Evolutionary conservation across 1,139 yeast genomes (phyloP).

Genomic region (Kodamaea sp.): DNA sequence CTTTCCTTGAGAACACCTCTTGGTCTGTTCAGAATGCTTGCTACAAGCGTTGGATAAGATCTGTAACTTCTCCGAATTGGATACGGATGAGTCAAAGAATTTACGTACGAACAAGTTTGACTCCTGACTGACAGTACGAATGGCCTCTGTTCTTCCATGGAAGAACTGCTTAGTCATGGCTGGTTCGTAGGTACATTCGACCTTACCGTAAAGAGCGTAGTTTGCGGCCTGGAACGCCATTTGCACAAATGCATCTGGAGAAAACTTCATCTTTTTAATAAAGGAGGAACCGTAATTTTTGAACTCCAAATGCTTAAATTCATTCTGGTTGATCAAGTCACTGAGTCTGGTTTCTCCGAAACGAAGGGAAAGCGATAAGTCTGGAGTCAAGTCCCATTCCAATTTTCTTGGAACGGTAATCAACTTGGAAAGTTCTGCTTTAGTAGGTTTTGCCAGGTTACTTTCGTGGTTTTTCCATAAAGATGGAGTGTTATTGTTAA

Average conservation of each 20-base stretch:
- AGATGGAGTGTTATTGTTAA: slow-evolving; percentile 79
- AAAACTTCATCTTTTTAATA: slow-evolving; percentile 81
- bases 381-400: slow-evolving; percentile 84
- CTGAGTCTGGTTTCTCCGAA: slow-evolving; percentile 90
- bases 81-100: slow-evolving; percentile 69
- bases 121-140: slow-evolving; percentile 78
- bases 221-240: slow-evolving; percentile 94
- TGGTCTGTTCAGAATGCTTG: slow-evolving; percentile 69
- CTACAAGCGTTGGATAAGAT: slow-evolving; percentile 67
- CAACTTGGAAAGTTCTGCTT: slow-evolving; percentile 17
- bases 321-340: slow-evolving; percentile 87
- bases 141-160: slow-evolving; percentile 93
- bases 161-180: slow-evolving; percentile 89
- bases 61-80: slow-evolving; percentile 61
- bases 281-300: slow-evolving; percentile 72
- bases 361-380: slow-evolving; percentile 74
- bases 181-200: slow-evolving; percentile 93
- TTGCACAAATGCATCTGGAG: slow-evolving; percentile 94
- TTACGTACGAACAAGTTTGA: slow-evolving; percentile 82
- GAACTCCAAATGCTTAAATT: slow-evolving; percentile 79
- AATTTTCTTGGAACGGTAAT: slow-evolving; percentile 79
- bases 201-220: slow-evolving; percentile 88
- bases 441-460: slow-evolving; percentile 5
- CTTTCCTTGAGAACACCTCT: slow-evolving; percentile 67
- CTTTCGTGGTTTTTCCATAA: slow-evolving; percentile 51